Evolutionary conservation across 2,329 filamentous ascomycete species (phyloP).

Genomic region (Sclerotinia minor): DNA sequence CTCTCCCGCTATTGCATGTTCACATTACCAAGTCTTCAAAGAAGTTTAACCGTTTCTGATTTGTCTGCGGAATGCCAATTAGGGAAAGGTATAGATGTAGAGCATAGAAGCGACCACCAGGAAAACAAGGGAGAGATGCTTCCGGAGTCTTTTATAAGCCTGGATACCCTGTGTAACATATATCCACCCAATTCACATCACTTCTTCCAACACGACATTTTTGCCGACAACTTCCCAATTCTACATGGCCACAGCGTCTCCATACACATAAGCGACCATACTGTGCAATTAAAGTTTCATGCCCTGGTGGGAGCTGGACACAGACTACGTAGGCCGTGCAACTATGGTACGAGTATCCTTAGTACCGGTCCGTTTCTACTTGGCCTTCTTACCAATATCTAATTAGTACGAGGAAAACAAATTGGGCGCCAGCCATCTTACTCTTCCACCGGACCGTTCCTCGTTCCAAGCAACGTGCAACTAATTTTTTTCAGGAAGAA

Average conservation of each 20-base stretch:
- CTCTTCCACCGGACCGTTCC: neutral
- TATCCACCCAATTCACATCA: neutral
- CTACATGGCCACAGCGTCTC: too few relatives aligned
- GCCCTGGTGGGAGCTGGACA: neutral
- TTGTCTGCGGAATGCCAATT: neutral
- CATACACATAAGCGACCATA: neutral
- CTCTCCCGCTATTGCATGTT: neutral
- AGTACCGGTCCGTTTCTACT: neutral
- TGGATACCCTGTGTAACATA: neutral
- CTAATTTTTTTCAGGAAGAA: neutral
- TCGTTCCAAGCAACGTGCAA: neutral
- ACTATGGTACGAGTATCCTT: neutral
- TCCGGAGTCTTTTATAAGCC: neutral
- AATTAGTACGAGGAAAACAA: neutral
- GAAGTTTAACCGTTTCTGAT: neutral
- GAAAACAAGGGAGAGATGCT: neutral
- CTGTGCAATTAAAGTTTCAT: constrained; percentile 1
- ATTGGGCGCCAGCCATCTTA: too few relatives aligned
- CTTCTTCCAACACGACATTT: neutral
- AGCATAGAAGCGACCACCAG: neutral
- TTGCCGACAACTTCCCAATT: neutral
- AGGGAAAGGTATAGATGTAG: neutral
- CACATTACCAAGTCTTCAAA: neutral
- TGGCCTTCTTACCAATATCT: neutral
- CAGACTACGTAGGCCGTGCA: neutral